phyloP scores from a whole-genome alignment of 2,329 filamentous ascomycete genomes.

The Colletotrichum sublineola region DNA sequence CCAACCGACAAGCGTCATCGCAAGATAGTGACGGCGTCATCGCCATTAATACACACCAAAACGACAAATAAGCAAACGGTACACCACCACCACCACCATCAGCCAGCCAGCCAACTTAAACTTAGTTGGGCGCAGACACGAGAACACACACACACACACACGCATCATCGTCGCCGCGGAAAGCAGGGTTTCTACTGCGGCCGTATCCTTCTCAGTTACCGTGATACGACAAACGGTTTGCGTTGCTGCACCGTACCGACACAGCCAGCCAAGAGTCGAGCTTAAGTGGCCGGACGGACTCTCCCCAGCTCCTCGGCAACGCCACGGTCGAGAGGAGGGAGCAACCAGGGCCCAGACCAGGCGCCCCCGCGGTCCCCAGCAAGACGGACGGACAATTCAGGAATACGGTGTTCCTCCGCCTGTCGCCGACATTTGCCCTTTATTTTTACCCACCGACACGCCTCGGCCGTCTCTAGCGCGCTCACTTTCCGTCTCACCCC shows the following conservation, averaged over 20 bases:
- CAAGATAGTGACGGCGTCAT: constrained; percentile 16
- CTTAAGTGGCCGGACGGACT: neutral
- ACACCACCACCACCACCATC: neutral
- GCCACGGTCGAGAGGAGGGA: constrained; percentile 38
- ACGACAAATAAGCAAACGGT: neutral
- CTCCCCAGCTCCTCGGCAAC: constrained; percentile 31
- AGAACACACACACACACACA: constrained; percentile 2
- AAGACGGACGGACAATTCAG: neutral
- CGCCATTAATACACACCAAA: constrained; percentile 6
- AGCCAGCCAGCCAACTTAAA: neutral
- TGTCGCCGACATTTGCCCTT: constrained; percentile 22
- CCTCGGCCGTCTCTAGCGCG: neutral
- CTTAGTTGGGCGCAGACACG: neutral
- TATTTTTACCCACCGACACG: constrained; percentile 15
- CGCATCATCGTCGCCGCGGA: constrained; percentile 20
- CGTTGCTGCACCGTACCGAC: neutral
- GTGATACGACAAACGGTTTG: neutral
- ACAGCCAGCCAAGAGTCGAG: neutral
- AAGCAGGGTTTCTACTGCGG: constrained; percentile 31
- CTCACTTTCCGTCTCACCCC: neutral
- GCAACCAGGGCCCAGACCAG: constrained; percentile 9
- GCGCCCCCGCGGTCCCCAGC: constrained; percentile 11
- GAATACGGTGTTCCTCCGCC: constrained; percentile 26
- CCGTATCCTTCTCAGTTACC: constrained; percentile 13
- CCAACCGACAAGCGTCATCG: constrained; percentile 23